These are phyloP conservation scores for Trichoderma erinaceum DNA, from an alignment of 495 filamentous ascomycete genomes.

Conservation along the genomic window DNA sequence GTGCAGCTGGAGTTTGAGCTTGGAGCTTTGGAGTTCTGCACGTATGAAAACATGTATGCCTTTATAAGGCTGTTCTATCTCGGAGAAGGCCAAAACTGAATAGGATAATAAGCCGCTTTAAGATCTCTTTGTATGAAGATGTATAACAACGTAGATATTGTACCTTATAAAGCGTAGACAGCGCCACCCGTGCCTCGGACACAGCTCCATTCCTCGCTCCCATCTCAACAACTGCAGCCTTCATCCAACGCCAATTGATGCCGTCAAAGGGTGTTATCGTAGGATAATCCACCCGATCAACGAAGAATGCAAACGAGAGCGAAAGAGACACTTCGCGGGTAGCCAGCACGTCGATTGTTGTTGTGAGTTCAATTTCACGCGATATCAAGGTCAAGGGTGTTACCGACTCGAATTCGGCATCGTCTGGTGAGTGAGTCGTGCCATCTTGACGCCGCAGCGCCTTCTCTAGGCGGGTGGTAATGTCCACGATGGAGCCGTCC, in stretches of 20 bases:
- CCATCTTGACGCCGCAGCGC: background rate
- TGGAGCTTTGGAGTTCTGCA: background rate
- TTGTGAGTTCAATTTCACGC: background rate
- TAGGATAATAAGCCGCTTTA: conserved; percentile 31
- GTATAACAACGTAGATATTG: too few species aligned
- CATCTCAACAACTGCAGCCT: background rate
- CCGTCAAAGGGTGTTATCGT: background rate
- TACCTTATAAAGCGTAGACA: background rate
- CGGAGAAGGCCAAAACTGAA: background rate
- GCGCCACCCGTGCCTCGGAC: background rate
- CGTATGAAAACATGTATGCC: background rate
- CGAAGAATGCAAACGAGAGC: background rate
- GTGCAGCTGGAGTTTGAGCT: background rate
- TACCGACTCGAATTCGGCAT: background rate
- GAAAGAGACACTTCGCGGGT: background rate
- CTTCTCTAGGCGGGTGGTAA: background rate
- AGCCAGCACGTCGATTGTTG: background rate
- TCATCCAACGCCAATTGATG: background rate
- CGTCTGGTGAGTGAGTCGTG: background rate
- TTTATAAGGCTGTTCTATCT: background rate
- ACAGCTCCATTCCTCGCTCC: background rate
- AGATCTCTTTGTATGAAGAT: too few species aligned
- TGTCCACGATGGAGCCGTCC: background rate
- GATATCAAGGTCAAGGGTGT: background rate
- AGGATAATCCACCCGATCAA: background rate